A percentile compares a stretch with the other conserved stretches of the same genome.
phyloP scores from a whole-genome alignment of 225 moss, liverwort and hornwort species.

The Sphagnum contortum region DNA sequence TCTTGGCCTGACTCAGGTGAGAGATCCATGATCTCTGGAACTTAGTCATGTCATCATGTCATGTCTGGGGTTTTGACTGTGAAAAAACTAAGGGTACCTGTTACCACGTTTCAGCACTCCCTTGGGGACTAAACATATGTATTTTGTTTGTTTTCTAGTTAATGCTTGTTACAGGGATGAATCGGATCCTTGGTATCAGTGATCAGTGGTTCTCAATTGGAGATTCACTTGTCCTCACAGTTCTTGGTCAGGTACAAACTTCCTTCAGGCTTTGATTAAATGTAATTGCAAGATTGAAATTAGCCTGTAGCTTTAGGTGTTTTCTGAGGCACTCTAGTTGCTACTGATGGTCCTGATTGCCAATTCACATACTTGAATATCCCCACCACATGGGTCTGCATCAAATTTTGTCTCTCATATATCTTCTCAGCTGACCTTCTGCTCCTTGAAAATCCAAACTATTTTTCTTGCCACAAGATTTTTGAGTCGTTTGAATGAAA shows the following conservation, averaged over 20 bases:
- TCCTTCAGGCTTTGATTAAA: not conserved
- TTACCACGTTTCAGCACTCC: not conserved
- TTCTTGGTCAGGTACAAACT: constrained; percentile 70
- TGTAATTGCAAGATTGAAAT: not conserved
- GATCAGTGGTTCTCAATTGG: constrained; percentile 99
- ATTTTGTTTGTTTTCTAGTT: constrained; percentile 37
- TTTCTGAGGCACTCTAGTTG: not conserved
- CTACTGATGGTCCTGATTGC: not conserved
- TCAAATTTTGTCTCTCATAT: no score
- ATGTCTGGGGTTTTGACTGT: not conserved
- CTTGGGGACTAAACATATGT: not conserved
- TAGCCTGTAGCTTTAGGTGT: no score
- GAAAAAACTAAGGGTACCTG: not conserved
- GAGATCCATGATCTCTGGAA: not conserved
- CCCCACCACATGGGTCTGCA: not conserved
- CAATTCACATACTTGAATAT: not conserved
- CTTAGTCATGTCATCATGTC: not conserved
- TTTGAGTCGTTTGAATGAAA: not conserved
- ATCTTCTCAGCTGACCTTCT: no score
- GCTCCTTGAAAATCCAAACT: no score
- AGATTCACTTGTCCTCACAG: constrained; percentile 83
- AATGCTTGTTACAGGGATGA: constrained; percentile 73
- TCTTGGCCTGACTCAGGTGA: constrained; percentile 79
- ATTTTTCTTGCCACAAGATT: not conserved
- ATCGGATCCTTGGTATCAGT: constrained; percentile 69